These are phyloP conservation scores for Lanzia echinophila DNA, from an alignment of 2,329 filamentous ascomycete species.

Conservation along the genomic window DNA sequence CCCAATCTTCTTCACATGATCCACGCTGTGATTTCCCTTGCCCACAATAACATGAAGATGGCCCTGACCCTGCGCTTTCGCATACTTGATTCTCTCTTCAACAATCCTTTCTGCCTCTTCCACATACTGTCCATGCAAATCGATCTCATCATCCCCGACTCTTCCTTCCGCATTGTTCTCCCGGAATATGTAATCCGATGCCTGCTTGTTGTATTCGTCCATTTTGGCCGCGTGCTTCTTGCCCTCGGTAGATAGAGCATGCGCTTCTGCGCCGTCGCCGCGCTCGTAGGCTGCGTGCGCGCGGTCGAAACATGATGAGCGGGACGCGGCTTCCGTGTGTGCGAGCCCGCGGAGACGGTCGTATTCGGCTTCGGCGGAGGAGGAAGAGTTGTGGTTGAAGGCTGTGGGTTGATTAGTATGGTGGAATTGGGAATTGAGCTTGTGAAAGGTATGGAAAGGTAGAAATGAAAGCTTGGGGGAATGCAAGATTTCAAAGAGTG, in stretches of 20 bases:
- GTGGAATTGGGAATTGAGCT: background rate
- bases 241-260: slow-evolving; percentile 76
- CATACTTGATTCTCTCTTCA: slow-evolving; percentile 81
- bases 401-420: slow-evolving; percentile 39
- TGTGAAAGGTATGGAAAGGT: background rate
- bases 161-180: slow-evolving; percentile 80
- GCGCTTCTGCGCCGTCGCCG: slow-evolving; percentile 74
- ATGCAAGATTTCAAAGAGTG: background rate
- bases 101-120: slow-evolving; percentile 92
- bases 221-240: slow-evolving; percentile 79
- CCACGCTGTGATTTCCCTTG: slow-evolving; percentile 79
- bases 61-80: slow-evolving; percentile 81
- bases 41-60: slow-evolving; percentile 97
- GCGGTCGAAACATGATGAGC: slow-evolving; percentile 67
- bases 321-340: slow-evolving; percentile 71
- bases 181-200: slow-evolving; percentile 89
- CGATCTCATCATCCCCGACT: slow-evolving; percentile 75
- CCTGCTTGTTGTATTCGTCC: slow-evolving; percentile 85
- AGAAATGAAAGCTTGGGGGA: background rate
- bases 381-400: slow-evolving; percentile 65
- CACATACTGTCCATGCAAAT: slow-evolving; percentile 85
- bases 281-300: slow-evolving; percentile 72
- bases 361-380: slow-evolving; percentile 75
- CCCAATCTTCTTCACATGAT: slow-evolving; percentile 88
- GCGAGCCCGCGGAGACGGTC: slow-evolving; percentile 83